Evolutionary conservation across 169 alveolate genomes (phyloP), one percentile per base, ranked within the genome.

Genomic region (Cryptosporidium tyzzeri): DNA sequence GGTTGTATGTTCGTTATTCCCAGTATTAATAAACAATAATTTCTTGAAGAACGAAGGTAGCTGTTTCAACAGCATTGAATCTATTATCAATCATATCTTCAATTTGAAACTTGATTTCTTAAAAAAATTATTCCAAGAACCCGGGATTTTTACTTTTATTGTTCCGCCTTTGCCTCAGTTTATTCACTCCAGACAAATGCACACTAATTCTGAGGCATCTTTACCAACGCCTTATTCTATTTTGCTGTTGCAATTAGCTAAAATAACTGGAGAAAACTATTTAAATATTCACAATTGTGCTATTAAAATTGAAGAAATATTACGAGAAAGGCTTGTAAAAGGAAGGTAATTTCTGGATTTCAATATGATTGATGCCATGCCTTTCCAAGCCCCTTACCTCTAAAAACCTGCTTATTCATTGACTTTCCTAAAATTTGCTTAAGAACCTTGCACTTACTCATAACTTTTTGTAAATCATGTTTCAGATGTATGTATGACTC

Each of bases 341-440:
- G 23, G 29, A 31, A 10, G 23, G 7, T 33, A 51, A 35, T 53
- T 29, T 29, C 45, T 71, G 2, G 48, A 37, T 59, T 8, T 35
- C 26, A 73, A 55, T 35, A 35, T 37, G 86, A 37, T 31, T 73
- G 86, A 21, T 73, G 39, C 86, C 86, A 73, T 5, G 86, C 21
- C 50, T 73, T 73, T 37, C 86, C 86, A 23, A 73, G 86, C 26
- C 86, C 86, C 16, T 73, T 73, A 26, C 86, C 86, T 8, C 86
- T 41, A n/a, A 53, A 73, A 39, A 59, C 41, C 14, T 73, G 53
- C 8, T 58, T 39, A 55, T 73, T 62, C 44, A 39, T 21, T 9
- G 80, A 62, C 62, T 80, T 80, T n/a, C 89, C 80, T 18, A 80
- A 44, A 41, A 62, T 45, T 53, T 80, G 89, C n/a, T 80, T 80